These are phyloP conservation scores for Scenedesmus sp. DNA, from an alignment of 163 green algal genomes.

Conservation along the genomic window DNA sequence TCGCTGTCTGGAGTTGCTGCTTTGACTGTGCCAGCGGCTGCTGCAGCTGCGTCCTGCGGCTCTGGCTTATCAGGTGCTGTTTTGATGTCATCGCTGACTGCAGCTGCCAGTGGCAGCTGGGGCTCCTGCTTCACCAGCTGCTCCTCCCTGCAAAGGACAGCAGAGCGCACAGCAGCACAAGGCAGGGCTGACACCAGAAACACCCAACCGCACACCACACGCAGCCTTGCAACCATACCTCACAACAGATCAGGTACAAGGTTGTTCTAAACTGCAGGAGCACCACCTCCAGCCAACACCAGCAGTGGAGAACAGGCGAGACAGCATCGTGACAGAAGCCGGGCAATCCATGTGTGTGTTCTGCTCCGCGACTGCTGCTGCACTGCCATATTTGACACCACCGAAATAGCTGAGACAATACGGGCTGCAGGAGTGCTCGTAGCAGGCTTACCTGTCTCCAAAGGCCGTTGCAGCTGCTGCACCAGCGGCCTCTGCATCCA, in stretches of 20 bases:
- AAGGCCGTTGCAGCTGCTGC: not conserved
- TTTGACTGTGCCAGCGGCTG: not conserved
- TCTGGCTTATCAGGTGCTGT: not conserved
- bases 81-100: not conserved
- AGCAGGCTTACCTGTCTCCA: not conserved
- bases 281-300: no score
- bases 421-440: not conserved
- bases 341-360: no score
- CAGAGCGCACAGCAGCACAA: not conserved
- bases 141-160: not conserved
- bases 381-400: not conserved
- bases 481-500: not conserved
- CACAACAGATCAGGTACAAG: no score
- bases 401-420: not conserved
- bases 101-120: slow-evolving; percentile 26
- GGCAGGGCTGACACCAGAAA: not conserved
- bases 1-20: not conserved
- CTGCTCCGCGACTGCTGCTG: not conserved
- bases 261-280: no score
- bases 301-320: no score
- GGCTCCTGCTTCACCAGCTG: not conserved
- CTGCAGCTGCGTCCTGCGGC: slow-evolving; percentile 16
- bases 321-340: no score
- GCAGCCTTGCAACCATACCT: no score
- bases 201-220: no score